Percentiles rank a stretch among this genome's conserved stretches.
Conservation (phyloP, 148 eudicot species). For the Nepenthes gracilis region DNA sequence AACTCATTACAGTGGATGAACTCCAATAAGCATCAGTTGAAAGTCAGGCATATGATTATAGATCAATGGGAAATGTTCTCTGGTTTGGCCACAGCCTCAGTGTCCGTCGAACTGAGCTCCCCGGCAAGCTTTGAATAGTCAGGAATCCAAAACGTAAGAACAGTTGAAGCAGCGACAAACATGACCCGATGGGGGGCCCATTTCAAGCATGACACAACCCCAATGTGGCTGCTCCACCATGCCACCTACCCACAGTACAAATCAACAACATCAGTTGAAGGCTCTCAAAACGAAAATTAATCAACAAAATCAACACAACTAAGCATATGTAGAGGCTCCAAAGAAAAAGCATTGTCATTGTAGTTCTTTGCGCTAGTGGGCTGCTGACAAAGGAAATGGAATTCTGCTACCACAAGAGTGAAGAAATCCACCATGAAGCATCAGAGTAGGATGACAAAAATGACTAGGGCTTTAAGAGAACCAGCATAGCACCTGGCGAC, state of each 20-base stretch:
- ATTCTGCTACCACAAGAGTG: too few relatives aligned
- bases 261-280: background rate
- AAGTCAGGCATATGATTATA: too few relatives aligned
- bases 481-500: too few relatives aligned
- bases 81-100: conserved; percentile 7
- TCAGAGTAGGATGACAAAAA: too few relatives aligned
- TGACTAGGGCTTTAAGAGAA: too few relatives aligned
- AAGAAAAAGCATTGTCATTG: background rate
- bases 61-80: background rate
- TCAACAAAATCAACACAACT: background rate
- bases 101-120: conserved; percentile 13
- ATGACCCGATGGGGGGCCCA: conserved; percentile 94
- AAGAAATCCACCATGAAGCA: too few relatives aligned
- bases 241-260: conserved; percentile 39
- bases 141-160: conserved; percentile 93
- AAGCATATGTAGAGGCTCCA: background rate
- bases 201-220: conserved; percentile 68
- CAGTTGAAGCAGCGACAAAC: conserved; percentile 93
- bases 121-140: conserved; percentile 16
- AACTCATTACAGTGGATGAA: too few relatives aligned
- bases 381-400: too few relatives aligned
- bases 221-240: conserved; percentile 73
- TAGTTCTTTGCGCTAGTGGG: too few relatives aligned
- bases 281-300: background rate
- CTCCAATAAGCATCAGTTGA: too few relatives aligned